Percentiles rank a stretch among this genome's conserved stretches.
These are phyloP conservation scores for Nakaseomyces uthaithaninus DNA, from an alignment of 1,139 yeast genomes.

Conservation along the genomic window DNA sequence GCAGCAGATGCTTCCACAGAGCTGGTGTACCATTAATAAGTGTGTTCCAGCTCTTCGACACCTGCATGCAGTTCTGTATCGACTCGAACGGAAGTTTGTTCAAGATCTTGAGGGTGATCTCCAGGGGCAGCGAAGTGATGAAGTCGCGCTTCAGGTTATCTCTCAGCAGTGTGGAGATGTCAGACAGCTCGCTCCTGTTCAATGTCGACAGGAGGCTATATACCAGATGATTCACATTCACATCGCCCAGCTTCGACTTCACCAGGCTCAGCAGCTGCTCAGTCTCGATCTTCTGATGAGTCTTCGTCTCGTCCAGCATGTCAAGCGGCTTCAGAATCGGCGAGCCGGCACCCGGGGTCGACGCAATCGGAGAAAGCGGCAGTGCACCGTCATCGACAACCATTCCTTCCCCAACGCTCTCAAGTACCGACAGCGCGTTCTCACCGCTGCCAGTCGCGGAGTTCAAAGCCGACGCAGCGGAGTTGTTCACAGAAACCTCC, in stretches of 20 bases:
- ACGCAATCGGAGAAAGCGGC: slow-evolving; percentile 27
- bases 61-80: slow-evolving; percentile 53
- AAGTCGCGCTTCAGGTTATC: slow-evolving; percentile 66
- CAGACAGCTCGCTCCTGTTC: slow-evolving; percentile 61
- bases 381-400: slow-evolving; percentile 19
- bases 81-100: slow-evolving; percentile 57
- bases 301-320: slow-evolving; percentile 5
- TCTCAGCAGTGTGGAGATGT: slow-evolving; percentile 52
- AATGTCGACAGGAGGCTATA: slow-evolving; percentile 59
- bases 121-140: slow-evolving; percentile 62
- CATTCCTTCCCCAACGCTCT: neutral
- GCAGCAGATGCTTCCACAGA: slow-evolving; percentile 51
- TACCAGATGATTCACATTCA: slow-evolving; percentile 33
- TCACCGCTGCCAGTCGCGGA: neutral
- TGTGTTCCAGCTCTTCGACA: slow-evolving; percentile 62
- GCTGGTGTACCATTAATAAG: slow-evolving; percentile 51
- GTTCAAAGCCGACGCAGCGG: neutral
- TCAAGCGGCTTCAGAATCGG: slow-evolving; percentile 11
- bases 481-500: neutral
- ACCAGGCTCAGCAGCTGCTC: slow-evolving; percentile 7
- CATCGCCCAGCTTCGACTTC: neutral
- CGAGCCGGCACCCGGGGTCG: slow-evolving; percentile 19
- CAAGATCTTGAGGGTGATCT: slow-evolving; percentile 64
- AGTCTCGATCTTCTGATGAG: slow-evolving; percentile 6
- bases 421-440: neutral